Evolutionary conservation across 768 basidiomycete genomes (phyloP).

Genomic region (Tylopilus cervinicoccineus): DNA sequence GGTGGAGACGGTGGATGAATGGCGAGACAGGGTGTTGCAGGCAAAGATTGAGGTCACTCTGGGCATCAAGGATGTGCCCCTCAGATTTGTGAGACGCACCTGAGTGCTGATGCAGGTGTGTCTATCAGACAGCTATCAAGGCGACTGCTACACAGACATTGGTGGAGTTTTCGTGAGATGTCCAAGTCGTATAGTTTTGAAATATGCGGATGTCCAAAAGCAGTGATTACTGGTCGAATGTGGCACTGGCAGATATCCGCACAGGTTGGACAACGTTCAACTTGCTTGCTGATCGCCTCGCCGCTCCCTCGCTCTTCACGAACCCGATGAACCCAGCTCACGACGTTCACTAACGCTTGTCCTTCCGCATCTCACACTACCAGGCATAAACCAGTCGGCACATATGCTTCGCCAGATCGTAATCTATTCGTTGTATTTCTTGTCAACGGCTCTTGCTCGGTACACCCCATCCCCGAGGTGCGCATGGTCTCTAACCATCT

Average conservation of each 20-base stretch:
- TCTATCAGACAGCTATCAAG: background rate
- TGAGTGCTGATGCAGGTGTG: background rate
- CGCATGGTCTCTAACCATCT: background rate
- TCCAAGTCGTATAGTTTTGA: too few species aligned
- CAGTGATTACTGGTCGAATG: background rate
- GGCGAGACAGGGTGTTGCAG: conserved; percentile 22
- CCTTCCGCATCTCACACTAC: background rate
- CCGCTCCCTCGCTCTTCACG: conserved; percentile 1
- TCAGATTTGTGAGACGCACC: conserved; percentile 18
- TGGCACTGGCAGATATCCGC: conserved; percentile 1
- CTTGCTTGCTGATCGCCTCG: background rate
- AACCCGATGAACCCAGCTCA: conserved; percentile 16
- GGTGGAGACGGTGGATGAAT: conserved; percentile 18
- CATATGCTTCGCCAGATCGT: conserved; percentile 11
- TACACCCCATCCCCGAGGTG: conserved; percentile 27
- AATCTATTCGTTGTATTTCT: conserved; percentile 12
- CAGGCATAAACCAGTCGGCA: background rate
- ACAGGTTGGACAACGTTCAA: background rate
- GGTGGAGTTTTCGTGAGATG: too few species aligned
- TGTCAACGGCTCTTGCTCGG: conserved; percentile 16
- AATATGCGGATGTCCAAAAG: conserved; percentile 10
- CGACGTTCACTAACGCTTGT: conserved; percentile 13
- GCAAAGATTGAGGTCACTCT: conserved; percentile 12
- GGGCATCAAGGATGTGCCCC: conserved; percentile 20
- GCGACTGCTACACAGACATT: too few species aligned